phyloP scores from a whole-genome alignment of 345 rosid species.

The Leavenworthia alabamica region DNA sequence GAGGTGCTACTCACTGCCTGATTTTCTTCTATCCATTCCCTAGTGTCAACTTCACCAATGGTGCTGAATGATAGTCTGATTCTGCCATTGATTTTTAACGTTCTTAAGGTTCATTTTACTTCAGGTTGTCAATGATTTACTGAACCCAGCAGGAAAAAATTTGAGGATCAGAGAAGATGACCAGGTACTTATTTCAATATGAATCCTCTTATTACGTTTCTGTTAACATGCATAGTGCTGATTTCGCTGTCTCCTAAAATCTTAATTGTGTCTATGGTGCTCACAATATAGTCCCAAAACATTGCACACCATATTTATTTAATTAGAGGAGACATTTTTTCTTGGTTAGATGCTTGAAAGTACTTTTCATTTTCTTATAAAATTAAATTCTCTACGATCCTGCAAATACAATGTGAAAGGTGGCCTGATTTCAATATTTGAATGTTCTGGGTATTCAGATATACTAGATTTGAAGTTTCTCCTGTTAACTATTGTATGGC shows the following conservation, averaged over 20 bases:
- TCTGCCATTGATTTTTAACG: slow-evolving; percentile 20
- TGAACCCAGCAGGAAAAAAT: slow-evolving; percentile 96
- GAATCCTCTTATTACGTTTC: slow-evolving; percentile 5
- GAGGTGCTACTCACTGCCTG: slow-evolving; percentile 56
- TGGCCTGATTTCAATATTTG: background rate
- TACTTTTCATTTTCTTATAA: background rate
- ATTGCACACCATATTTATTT: background rate
- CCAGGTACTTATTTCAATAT: slow-evolving; percentile 49
- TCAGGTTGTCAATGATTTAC: slow-evolving; percentile 93
- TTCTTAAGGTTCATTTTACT: slow-evolving; percentile 26
- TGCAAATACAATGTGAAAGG: slow-evolving; percentile 4
- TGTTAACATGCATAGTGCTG: slow-evolving; percentile 7
- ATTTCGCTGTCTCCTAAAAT: slow-evolving; percentile 5
- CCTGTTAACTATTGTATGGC: background rate
- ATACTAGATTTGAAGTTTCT: background rate
- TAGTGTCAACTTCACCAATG: slow-evolving; percentile 7
- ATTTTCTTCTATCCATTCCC: background rate
- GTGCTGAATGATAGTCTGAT: slow-evolving; percentile 12
- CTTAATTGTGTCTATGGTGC: background rate
- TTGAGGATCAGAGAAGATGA: slow-evolving; percentile 96
- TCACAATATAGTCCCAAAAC: slow-evolving; percentile 5
- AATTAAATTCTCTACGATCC: background rate
- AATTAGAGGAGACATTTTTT: background rate
- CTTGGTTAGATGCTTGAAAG: background rate
- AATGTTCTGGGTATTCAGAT: slow-evolving; percentile 8